A percentile compares a stretch with the other conserved stretches of the same genome.
Evolutionary conservation across 1,284 basidiomycete species (phyloP).

Genomic region (Xerocomus amazonicus): DNA sequence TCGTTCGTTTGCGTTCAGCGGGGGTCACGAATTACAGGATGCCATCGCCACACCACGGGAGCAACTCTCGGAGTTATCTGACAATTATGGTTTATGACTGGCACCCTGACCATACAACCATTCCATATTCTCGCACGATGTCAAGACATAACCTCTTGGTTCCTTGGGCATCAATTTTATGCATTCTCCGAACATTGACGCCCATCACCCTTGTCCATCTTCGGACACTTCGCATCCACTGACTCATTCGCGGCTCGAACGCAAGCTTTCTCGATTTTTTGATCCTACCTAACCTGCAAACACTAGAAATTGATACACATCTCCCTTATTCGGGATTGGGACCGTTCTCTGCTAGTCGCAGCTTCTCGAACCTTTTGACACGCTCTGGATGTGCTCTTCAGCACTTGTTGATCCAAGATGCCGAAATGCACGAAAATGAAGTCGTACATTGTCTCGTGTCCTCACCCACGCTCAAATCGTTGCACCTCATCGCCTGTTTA

Average conservation of each 20-base stretch:
- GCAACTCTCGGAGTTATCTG: conserved; percentile 11
- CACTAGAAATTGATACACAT: conserved; percentile 15
- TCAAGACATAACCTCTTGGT: background rate
- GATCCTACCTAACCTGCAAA: conserved; percentile 15
- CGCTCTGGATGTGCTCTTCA: conserved; percentile 13
- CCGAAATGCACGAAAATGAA: conserved; percentile 16
- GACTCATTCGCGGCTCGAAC: too few relatives aligned
- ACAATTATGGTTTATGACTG: conserved; percentile 6
- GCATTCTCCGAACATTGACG: too few relatives aligned
- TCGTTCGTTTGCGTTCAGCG: conserved; percentile 15
- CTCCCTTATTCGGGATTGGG: background rate
- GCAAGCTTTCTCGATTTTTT: conserved; percentile 5
- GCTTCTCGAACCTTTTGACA: conserved; percentile 17
- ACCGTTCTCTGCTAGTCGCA: conserved; percentile 1
- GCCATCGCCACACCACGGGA: conserved; percentile 8
- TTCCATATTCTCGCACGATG: conserved; percentile 6
- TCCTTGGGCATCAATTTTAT: too few relatives aligned
- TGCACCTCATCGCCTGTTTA: conserved; percentile 17
- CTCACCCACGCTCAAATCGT: conserved; percentile 10
- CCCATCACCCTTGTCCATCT: too few relatives aligned
- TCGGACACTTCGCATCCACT: too few relatives aligned
- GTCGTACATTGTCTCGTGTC: conserved; percentile 18
- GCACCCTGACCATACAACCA: background rate
- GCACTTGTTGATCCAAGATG: conserved; percentile 14
- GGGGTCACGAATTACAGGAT: too few relatives aligned